Evolutionary conservation across 2,329 filamentous ascomycete genomes (phyloP).

Genomic region (Cladosporium cucumerinum): DNA sequence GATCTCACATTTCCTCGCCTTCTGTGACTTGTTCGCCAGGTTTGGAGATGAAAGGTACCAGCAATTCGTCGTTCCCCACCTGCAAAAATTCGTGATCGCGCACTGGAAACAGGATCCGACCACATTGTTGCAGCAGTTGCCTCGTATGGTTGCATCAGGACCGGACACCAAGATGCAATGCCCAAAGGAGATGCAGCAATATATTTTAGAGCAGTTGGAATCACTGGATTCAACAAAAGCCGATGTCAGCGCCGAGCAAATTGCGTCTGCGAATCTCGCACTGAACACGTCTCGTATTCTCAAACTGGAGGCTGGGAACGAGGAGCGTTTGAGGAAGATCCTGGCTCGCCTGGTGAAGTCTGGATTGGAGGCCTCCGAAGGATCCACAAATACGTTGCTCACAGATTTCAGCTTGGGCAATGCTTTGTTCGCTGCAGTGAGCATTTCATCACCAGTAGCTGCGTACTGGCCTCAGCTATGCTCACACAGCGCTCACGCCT

Average conservation of each 20-base stretch:
- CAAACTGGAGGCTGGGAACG: not conserved
- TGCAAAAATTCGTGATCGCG: constrained; percentile 76
- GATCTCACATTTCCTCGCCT: constrained; percentile 72
- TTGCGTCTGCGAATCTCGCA: constrained; percentile 8
- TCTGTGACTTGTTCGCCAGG: constrained; percentile 77
- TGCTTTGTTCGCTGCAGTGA: constrained; percentile 9
- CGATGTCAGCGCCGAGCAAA: not conserved
- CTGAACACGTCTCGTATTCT: constrained; percentile 8
- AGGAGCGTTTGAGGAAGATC: not conserved
- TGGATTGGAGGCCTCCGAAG: not conserved
- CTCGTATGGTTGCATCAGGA: constrained; percentile 9
- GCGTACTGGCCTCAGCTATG: constrained; percentile 3
- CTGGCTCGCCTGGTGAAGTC: constrained; percentile 5
- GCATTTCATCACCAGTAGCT: constrained; percentile 4
- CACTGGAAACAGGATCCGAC: constrained; percentile 56
- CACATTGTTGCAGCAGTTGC: constrained; percentile 10
- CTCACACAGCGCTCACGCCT: constrained; percentile 10
- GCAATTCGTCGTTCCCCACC: constrained; percentile 72
- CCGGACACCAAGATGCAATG: constrained; percentile 13
- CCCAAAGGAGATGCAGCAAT: constrained; percentile 14
- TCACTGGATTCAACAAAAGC: not conserved
- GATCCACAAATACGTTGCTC: not conserved
- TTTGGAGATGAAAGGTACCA: constrained; percentile 72
- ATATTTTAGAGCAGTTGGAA: constrained; percentile 10
- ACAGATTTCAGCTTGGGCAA: constrained; percentile 15